A percentile compares a stretch with the other conserved stretches of the same genome.
These are phyloP conservation scores for Acidiella bohemica DNA, from an alignment of 495 filamentous ascomycete species.

Conservation along the genomic window DNA sequence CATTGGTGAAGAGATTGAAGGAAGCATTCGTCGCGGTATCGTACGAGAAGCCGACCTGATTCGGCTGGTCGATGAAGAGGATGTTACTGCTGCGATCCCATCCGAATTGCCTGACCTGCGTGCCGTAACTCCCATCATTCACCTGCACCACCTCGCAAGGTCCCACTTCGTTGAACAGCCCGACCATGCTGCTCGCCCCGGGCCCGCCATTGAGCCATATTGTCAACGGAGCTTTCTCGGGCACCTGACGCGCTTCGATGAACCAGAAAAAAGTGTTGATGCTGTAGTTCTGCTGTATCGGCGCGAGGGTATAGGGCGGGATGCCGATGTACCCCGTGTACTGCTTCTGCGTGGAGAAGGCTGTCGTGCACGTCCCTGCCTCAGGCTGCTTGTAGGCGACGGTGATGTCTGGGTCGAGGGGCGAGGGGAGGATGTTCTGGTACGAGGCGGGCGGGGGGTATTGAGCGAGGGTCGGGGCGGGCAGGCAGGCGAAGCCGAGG, in stretches of 20 bases:
- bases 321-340: slow-evolving; percentile 35
- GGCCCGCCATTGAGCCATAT: slow-evolving; percentile 59
- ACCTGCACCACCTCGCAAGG: slow-evolving; percentile 31
- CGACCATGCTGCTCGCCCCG: slow-evolving; percentile 30
- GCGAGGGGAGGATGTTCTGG: slow-evolving; percentile 40
- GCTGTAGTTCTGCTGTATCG: slow-evolving; percentile 44
- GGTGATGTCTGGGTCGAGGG: slow-evolving; percentile 43
- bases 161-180: slow-evolving; percentile 31
- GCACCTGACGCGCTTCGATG: slow-evolving; percentile 32
- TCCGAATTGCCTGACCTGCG: slow-evolving; percentile 26
- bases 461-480: too few species aligned
- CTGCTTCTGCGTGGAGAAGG: slow-evolving; percentile 22
- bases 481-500: too few species aligned
- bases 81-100: slow-evolving; percentile 32
- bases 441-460: slow-evolving; percentile 25
- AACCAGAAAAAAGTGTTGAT: slow-evolving; percentile 43
- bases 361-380: slow-evolving; percentile 30
- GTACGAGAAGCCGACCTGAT: slow-evolving; percentile 32
- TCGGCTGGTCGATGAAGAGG: slow-evolving; percentile 33
- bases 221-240: slow-evolving; percentile 31
- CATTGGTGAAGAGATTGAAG: slow-evolving; percentile 24
- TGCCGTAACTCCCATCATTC: slow-evolving; percentile 26
- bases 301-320: slow-evolving; percentile 37
- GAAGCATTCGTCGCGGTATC: slow-evolving; percentile 30
- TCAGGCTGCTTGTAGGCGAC: slow-evolving; percentile 46